Evolutionary conservation across 2,329 filamentous ascomycete species (phyloP).

Genomic region (Cytospora piceae): DNA sequence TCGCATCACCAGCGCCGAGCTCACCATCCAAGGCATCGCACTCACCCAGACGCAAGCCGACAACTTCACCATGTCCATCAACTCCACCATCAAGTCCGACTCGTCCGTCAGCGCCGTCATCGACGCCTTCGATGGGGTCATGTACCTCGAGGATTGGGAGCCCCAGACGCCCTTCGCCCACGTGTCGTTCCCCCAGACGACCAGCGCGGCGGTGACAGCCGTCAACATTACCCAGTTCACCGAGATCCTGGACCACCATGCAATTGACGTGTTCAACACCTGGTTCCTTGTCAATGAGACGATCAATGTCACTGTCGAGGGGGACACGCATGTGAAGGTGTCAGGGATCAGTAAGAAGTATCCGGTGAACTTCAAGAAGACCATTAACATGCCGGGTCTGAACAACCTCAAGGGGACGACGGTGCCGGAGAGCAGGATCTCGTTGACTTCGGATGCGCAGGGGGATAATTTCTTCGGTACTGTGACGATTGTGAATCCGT

Average conservation of each 20-base stretch:
- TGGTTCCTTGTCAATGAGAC: slow-evolving; percentile 56
- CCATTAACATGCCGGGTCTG: slow-evolving; percentile 52
- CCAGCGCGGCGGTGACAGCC: slow-evolving; percentile 50
- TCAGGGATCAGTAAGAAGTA: slow-evolving; percentile 53
- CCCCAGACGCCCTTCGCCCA: slow-evolving; percentile 53
- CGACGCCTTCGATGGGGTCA: slow-evolving; percentile 53
- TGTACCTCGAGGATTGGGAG: slow-evolving; percentile 57
- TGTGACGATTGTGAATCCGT: slow-evolving; percentile 65
- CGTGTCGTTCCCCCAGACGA: slow-evolving; percentile 57
- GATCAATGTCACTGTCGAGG: slow-evolving; percentile 54
- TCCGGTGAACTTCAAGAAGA: slow-evolving; percentile 60
- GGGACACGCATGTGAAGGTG: slow-evolving; percentile 56
- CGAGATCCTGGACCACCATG: slow-evolving; percentile 49
- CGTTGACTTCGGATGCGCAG: slow-evolving; percentile 43
- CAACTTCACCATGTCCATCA: slow-evolving; percentile 56
- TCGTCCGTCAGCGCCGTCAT: slow-evolving; percentile 56
- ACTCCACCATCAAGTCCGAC: slow-evolving; percentile 58
- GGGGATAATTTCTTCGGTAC: slow-evolving; percentile 65
- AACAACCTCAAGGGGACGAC: slow-evolving; percentile 60
- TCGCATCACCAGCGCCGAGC: slow-evolving; percentile 57
- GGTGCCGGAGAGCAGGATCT: slow-evolving; percentile 55
- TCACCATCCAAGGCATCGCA: slow-evolving; percentile 55
- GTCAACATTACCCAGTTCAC: slow-evolving; percentile 58
- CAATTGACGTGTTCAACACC: slow-evolving; percentile 59
- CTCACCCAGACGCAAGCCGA: slow-evolving; percentile 51